These are phyloP conservation scores for Pachysandra terminalis DNA, from an alignment of 164 flowering plant species.

Conservation along the genomic window DNA sequence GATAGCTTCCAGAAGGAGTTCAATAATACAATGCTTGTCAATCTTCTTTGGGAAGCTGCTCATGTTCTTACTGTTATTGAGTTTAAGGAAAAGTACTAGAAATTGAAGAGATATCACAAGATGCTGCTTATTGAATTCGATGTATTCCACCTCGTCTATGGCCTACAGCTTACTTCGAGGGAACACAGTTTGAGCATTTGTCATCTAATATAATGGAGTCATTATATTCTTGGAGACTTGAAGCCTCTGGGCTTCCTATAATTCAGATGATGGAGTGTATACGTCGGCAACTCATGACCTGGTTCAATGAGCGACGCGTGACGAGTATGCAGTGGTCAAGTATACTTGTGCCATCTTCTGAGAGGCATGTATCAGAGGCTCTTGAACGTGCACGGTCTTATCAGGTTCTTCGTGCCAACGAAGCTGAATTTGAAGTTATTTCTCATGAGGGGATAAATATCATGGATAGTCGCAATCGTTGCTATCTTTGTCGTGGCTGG, in stretches of 20 bases:
- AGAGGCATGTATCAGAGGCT: slow-evolving; percentile 61
- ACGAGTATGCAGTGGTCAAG: slow-evolving; percentile 72
- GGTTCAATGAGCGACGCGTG: slow-evolving; percentile 78
- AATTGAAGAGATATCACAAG: slow-evolving; percentile 9
- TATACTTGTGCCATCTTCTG: slow-evolving; percentile 66
- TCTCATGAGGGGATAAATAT: slow-evolving; percentile 68
- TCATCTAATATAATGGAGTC: slow-evolving; percentile 5
- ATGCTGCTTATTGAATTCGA: slow-evolving; percentile 13
- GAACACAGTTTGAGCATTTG: slow-evolving; percentile 6
- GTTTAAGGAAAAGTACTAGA: slow-evolving; percentile 25
- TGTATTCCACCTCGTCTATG: slow-evolving; percentile 10
- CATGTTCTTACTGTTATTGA: slow-evolving; percentile 27
- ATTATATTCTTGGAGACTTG: slow-evolving; percentile 6
- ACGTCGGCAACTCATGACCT: slow-evolving; percentile 20
- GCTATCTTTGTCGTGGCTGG: slow-evolving; percentile 74
- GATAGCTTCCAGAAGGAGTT: slow-evolving; percentile 37
- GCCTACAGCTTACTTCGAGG: slow-evolving; percentile 13
- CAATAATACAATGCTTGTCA: slow-evolving; percentile 30
- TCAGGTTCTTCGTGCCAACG: slow-evolving; percentile 70
- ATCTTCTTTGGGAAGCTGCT: slow-evolving; percentile 36
- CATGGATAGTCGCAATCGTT: slow-evolving; percentile 63
- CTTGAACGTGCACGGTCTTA: slow-evolving; percentile 58
- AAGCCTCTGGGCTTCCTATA: slow-evolving; percentile 8
- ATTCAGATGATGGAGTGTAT: slow-evolving; percentile 11
- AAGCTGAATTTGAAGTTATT: slow-evolving; percentile 76